Conservation (phyloP, 2,329 filamentous ascomycete genomes). For the Xylariaceae sp. region DNA sequence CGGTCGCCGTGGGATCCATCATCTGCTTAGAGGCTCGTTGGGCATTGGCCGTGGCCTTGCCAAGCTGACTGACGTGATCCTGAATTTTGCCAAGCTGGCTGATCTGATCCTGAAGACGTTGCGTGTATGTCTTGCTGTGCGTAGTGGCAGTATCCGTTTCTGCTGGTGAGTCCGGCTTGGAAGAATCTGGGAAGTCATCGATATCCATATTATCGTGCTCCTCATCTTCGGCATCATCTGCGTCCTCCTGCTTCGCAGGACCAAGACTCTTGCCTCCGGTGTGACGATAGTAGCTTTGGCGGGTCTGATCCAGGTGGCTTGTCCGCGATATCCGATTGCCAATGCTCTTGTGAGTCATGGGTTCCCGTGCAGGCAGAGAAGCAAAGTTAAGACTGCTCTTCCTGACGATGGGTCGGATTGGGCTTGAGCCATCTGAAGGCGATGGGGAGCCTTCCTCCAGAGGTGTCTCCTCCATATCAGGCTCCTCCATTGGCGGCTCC, state of each 20-base stretch:
- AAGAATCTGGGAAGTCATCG: slow-evolving; percentile 41
- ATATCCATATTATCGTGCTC: slow-evolving; percentile 42
- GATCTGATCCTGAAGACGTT: slow-evolving; percentile 88
- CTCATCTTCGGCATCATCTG: slow-evolving; percentile 36
- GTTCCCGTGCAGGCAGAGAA: slow-evolving; percentile 84
- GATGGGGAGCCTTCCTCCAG: slow-evolving; percentile 39
- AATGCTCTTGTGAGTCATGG: slow-evolving; percentile 79
- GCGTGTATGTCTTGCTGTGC: slow-evolving; percentile 88
- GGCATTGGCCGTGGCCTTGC: slow-evolving; percentile 50
- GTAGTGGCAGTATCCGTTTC: slow-evolving; percentile 48
- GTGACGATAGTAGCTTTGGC: slow-evolving; percentile 67
- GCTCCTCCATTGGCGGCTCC: slow-evolving; percentile 20
- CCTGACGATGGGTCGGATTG: slow-evolving; percentile 69
- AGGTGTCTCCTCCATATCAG: slow-evolving; percentile 26
- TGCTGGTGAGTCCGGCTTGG: slow-evolving; percentile 43
- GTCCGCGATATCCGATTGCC: slow-evolving; percentile 67
- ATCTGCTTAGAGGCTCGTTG: slow-evolving; percentile 46
- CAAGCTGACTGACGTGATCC: slow-evolving; percentile 77
- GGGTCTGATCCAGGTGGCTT: slow-evolving; percentile 70
- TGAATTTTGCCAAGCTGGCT: slow-evolving; percentile 71
- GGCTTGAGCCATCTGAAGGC: slow-evolving; percentile 66
- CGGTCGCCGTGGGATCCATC: slow-evolving; percentile 31
- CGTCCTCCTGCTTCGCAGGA: slow-evolving; percentile 37
- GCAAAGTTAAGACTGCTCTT: slow-evolving; percentile 97
- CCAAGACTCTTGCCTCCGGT: slow-evolving; percentile 71